Conservation (phyloP, 495 filamentous ascomycete genomes). For the Aspergillus egyptiacus region DNA sequence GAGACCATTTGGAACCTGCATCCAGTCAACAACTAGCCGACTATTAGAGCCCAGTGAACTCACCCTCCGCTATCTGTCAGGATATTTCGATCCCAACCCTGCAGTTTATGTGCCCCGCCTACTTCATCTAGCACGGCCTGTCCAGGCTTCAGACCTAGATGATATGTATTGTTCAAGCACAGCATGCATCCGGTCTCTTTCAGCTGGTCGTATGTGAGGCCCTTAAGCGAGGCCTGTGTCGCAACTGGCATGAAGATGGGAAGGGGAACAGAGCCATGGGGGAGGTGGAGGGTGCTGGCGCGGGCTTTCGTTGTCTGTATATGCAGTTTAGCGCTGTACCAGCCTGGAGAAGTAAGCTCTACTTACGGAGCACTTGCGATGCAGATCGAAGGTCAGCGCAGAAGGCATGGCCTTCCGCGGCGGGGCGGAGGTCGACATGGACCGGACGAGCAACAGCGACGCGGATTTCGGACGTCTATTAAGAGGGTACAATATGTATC, state of each 20-base stretch:
- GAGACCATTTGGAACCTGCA: slow-evolving; percentile 97
- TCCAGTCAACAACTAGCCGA: neutral
- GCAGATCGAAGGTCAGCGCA: slow-evolving; percentile 74
- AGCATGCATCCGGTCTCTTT: slow-evolving; percentile 82
- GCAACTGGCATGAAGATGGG: slow-evolving; percentile 98
- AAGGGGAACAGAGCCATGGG: slow-evolving; percentile 83
- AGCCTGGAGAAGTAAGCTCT: neutral
- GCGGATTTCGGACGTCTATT: neutral
- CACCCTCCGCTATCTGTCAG: slow-evolving; percentile 97
- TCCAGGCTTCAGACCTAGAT: slow-evolving; percentile 89
- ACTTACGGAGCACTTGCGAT: slow-evolving; percentile 78
- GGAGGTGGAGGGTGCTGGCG: slow-evolving; percentile 81
- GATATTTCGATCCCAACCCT: slow-evolving; percentile 93
- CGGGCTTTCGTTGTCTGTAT: slow-evolving; percentile 89
- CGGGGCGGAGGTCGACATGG: slow-evolving; percentile 35
- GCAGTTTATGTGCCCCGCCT: slow-evolving; percentile 87
- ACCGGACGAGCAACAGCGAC: neutral
- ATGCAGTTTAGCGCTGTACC: neutral
- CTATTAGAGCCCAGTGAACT: slow-evolving; percentile 20
- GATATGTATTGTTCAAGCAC: slow-evolving; percentile 96
- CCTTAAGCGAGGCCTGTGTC: slow-evolving; percentile 95
- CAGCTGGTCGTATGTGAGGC: slow-evolving; percentile 86
- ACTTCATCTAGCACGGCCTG: slow-evolving; percentile 80
- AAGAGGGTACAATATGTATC: neutral
- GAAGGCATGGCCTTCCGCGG: slow-evolving; percentile 53